A percentile compares a stretch with the other conserved stretches of the same genome.
These are phyloP conservation scores for Herpetomonas samuelpessoai DNA, from an alignment of 208 protist species.

Conservation along the genomic window DNA sequence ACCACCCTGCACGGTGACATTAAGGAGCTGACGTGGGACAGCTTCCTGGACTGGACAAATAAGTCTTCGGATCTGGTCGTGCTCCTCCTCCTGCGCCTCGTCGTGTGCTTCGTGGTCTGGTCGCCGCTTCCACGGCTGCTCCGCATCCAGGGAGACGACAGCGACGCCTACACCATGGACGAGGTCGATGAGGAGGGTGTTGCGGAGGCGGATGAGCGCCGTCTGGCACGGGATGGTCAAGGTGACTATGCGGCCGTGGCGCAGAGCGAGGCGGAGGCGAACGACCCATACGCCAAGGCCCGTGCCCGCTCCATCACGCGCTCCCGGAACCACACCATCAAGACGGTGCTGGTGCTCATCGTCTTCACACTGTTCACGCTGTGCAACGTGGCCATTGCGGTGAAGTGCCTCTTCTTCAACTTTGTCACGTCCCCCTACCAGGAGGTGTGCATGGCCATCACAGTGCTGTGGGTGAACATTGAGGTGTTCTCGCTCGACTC, in stretches of 20 bases:
- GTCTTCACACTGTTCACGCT: constrained; percentile 31
- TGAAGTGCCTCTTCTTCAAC: constrained; percentile 15
- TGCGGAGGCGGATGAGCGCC: background rate
- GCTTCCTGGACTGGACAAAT: constrained; percentile 17
- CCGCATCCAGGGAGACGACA: constrained; percentile 9
- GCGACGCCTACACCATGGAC: constrained; percentile 12
- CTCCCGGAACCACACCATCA: constrained; percentile 19
- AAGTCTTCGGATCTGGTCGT: constrained; percentile 18
- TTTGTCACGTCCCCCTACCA: constrained; percentile 16
- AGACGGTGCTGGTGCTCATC: constrained; percentile 17
- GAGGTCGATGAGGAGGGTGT: background rate
- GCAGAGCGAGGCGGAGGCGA: background rate
- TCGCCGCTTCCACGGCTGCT: constrained; percentile 5
- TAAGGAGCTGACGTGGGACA: constrained; percentile 12
- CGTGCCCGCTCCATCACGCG: constrained; percentile 20
- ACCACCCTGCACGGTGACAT: constrained; percentile 13
- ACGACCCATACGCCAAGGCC: constrained; percentile 12
- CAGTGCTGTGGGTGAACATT: constrained; percentile 40
- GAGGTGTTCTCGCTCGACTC: constrained; percentile 39
- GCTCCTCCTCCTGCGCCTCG: constrained; percentile 19
- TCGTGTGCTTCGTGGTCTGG: constrained; percentile 16
- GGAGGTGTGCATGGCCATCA: constrained; percentile 37
- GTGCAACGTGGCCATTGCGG: constrained; percentile 7
- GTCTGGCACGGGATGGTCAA: background rate
- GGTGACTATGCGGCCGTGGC: constrained; percentile 11